These are phyloP conservation scores for Pichiaceae sp. DNA, from an alignment of 1,139 yeast genomes.

Conservation along the genomic window DNA sequence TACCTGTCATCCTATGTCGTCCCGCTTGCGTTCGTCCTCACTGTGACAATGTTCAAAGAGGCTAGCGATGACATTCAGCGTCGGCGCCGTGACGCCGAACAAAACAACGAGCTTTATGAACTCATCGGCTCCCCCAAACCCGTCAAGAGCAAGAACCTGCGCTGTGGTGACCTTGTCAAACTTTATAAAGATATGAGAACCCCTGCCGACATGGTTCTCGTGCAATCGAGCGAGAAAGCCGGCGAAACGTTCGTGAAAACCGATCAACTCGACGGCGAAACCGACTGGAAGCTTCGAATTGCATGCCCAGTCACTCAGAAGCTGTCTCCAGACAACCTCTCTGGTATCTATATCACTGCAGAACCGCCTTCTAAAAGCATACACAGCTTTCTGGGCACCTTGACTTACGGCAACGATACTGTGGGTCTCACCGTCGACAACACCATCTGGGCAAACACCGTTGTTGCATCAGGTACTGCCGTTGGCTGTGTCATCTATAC, in stretches of 20 bases:
- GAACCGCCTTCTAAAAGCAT: constrained; percentile 79
- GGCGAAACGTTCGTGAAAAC: constrained; percentile 95
- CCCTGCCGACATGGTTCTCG: constrained; percentile 85
- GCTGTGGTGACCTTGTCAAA: constrained; percentile 82
- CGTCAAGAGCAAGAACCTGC: constrained; percentile 57
- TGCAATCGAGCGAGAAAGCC: constrained; percentile 71
- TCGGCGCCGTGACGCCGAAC: constrained; percentile 82
- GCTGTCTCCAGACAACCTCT: constrained; percentile 35
- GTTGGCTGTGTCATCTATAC: constrained; percentile 85
- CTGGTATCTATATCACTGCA: constrained; percentile 50
- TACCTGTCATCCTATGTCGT: constrained; percentile 88
- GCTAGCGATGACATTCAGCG: constrained; percentile 91
- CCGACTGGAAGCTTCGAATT: constrained; percentile 92
- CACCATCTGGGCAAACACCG: constrained; percentile 97
- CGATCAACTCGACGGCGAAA: constrained; percentile 97
- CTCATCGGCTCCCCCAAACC: constrained; percentile 44
- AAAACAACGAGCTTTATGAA: constrained; percentile 76
- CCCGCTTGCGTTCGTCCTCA: constrained; percentile 85
- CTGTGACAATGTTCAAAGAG: constrained; percentile 92
- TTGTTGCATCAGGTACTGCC: constrained; percentile 87
- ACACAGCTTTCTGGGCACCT: constrained; percentile 69
- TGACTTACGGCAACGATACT: constrained; percentile 46
- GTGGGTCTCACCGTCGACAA: constrained; percentile 79
- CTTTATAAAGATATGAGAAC: constrained; percentile 76
- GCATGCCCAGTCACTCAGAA: constrained; percentile 69